Evolutionary conservation across 192 early-diverging fungal genomes (phyloP).

Genomic region (Linnemannia zychae): DNA sequence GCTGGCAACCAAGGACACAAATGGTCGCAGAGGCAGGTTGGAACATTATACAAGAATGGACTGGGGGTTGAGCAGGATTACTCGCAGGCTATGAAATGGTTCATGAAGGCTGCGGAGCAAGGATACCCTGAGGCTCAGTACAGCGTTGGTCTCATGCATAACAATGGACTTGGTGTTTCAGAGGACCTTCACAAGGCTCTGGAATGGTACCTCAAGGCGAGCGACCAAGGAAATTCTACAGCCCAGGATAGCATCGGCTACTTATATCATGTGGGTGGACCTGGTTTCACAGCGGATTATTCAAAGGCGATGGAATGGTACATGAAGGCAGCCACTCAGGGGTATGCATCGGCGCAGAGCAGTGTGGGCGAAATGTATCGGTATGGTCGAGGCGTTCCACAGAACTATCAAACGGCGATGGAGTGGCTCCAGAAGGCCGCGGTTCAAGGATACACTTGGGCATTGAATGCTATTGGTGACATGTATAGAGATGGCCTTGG

Average conservation of each 20-base stretch:
- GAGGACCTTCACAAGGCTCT: background rate
- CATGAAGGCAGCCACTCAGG: background rate
- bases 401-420: background rate
- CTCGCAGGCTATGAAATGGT: constrained; percentile 1
- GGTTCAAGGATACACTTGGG: background rate
- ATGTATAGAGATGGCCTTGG: constrained; percentile 3
- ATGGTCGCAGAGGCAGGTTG: background rate
- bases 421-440: background rate
- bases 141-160: background rate
- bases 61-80: background rate
- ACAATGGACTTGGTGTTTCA: constrained; percentile 2
- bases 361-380: background rate
- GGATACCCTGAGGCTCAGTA: background rate
- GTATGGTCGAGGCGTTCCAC: background rate
- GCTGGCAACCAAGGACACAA: constrained; percentile 2
- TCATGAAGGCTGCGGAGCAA: background rate
- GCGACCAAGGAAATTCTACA: background rate
- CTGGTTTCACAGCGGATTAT: background rate
- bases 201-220: background rate
- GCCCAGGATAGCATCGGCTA: background rate
- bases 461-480: background rate
- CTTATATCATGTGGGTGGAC: background rate
- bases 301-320: background rate
- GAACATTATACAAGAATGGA: background rate
- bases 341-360: background rate